Evolutionary conservation across 1,284 basidiomycete species (phyloP), one percentile per base, ranked within the genome.

Genomic region (Cystobasidium slooffiae): DNA sequence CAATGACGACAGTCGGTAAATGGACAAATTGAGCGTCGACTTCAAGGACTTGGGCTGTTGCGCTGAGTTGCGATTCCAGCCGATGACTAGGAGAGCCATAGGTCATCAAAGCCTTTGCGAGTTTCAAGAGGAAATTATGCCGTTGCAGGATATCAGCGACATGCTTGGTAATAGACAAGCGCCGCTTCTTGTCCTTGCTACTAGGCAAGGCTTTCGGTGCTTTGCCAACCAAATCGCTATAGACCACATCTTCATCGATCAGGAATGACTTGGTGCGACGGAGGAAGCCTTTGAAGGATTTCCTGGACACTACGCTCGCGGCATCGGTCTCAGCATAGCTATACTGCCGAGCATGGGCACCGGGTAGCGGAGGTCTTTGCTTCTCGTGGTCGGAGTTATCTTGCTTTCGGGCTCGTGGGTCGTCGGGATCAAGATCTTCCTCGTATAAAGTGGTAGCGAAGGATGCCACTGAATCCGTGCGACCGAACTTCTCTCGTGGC

Each of bases 21-120:
- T 76, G 90, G 31, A 92, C 89, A 80, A 93, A 92, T 78, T 90
- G 85, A n/a, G 90, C 90, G 83, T 85, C 81, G 82, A 94, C 87
- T 79, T 93, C 90, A 14, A 94, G 87, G 70, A 93, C 91, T 22
- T 88, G 86, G 0, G 92, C 90, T 6, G 91, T 91, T 3, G 92
- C 90, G 56, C 84, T 84, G 12, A 95, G 85, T 81, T 93, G 92
- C 0, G 89, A 88, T 82, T 93, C 91, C 78, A 93, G 89, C 43
- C 92, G 86, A 82, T 94, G 93, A 37, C 91, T 92, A 4, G 92
- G 93, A 22, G 92, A 90, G 22, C 93, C 92, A 80, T 91, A 92
- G 3, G 86, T 85, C 79, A 95, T 86, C 52, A 95, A 85, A 10
- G 90, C 90, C 81, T 90, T 91, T 31, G 91, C 90, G 39, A 94